Percentiles rank a stretch among this genome's conserved stretches.
Conservation (phyloP, 2,329 filamentous ascomycete genomes). For the Scopulariopsis brevicaulis region DNA sequence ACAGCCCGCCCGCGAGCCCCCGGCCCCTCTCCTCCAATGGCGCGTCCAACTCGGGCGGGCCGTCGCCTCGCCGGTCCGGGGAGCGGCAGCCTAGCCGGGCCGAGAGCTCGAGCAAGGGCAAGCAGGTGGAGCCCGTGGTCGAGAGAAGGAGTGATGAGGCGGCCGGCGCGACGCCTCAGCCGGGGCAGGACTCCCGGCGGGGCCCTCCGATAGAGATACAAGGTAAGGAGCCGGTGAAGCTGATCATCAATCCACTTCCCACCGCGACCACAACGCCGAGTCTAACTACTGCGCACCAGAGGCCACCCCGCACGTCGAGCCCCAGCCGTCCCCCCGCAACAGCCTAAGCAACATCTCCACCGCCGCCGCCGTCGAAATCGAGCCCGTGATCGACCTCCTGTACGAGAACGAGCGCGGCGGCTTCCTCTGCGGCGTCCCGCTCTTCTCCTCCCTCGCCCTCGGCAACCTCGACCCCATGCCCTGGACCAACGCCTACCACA, state of each 20-base stretch:
- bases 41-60: too few relatives aligned
- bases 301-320: background rate
- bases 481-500: constrained; percentile 67
- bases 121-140: background rate
- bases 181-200: background rate
- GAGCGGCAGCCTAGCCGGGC: background rate
- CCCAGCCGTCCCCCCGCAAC: background rate
- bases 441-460: constrained; percentile 82
- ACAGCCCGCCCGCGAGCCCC: constrained; percentile 12
- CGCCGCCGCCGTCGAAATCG: constrained; percentile 12
- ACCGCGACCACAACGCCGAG: background rate
- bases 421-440: constrained; percentile 76
- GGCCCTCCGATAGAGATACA: constrained; percentile 1
- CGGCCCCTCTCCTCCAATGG: background rate
- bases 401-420: constrained; percentile 93
- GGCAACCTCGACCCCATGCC: constrained; percentile 75
- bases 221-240: background rate
- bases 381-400: constrained; percentile 67
- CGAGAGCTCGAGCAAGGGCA: background rate
- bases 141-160: background rate
- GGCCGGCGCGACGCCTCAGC: background rate
- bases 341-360: constrained; percentile 2
- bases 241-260: background rate
- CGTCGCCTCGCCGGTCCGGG: background rate
- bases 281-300: background rate